phyloP scores from a whole-genome alignment of 805 yeast species.

The Wickerhamiella cacticola region DNA sequence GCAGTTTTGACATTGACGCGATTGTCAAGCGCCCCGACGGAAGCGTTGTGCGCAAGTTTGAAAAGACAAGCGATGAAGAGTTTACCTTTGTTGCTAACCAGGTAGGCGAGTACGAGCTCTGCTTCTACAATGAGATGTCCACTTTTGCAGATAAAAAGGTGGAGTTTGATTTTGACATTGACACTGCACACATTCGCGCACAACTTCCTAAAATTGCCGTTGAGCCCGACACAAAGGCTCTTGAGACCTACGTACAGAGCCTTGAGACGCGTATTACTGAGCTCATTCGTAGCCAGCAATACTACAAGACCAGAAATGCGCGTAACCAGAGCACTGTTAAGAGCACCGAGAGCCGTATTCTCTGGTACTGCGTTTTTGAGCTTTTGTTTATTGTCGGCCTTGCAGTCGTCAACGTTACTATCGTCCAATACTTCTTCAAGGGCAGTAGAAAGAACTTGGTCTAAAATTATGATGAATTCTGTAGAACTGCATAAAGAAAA shows the following conservation, averaged over 20 bases:
- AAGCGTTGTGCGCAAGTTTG: conserved; percentile 40
- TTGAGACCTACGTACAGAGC: conserved; percentile 25
- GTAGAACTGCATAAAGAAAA: no score
- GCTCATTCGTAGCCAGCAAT: conserved; percentile 39
- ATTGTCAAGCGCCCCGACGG: conserved; percentile 43
- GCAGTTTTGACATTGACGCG: conserved; percentile 70
- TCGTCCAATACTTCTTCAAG: conserved; percentile 70
- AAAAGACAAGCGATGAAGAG: conserved; percentile 67
- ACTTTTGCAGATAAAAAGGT: conserved; percentile 72
- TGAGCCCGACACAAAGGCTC: conserved; percentile 24
- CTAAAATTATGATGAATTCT: no score
- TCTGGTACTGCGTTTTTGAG: conserved; percentile 62
- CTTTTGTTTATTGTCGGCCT: conserved; percentile 63
- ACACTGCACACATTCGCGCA: conserved; percentile 40
- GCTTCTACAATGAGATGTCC: conserved; percentile 72
- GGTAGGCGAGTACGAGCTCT: conserved; percentile 75
- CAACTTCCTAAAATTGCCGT: conserved; percentile 38
- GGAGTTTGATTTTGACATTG: conserved; percentile 58
- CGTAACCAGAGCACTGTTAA: conserved; percentile 83
- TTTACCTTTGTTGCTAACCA: conserved; percentile 53
- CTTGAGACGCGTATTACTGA: conserved; percentile 25
- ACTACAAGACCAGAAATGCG: conserved; percentile 80
- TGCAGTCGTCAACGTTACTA: conserved; percentile 64
- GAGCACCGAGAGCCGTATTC: conserved; percentile 65
- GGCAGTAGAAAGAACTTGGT: conserved; percentile 31